phyloP scores from a whole-genome alignment of 1,139 yeast species.

The Taphrina pruni region DNA sequence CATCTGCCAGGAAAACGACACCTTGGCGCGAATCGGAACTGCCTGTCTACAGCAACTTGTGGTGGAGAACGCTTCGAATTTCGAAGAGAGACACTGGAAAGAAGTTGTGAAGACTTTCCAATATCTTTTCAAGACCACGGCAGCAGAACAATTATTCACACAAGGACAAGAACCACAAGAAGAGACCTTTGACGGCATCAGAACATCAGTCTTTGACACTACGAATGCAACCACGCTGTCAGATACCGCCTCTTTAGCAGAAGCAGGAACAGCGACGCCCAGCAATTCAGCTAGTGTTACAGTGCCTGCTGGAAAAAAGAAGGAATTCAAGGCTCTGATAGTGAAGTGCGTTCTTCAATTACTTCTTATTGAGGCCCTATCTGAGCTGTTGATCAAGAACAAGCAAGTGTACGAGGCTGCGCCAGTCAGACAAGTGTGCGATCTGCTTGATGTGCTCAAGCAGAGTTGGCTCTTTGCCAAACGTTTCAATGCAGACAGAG shows the following conservation, averaged over 20 bases:
- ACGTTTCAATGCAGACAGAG: conserved; percentile 85
- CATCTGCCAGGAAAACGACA: conserved; percentile 94
- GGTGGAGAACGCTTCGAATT: conserved; percentile 71
- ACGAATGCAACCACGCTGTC: conserved; percentile 36
- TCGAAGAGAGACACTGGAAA: conserved; percentile 74
- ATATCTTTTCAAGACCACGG: conserved; percentile 75
- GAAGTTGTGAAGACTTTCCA: conserved; percentile 68
- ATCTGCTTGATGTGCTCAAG: conserved; percentile 65
- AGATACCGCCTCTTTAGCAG: conserved; percentile 37
- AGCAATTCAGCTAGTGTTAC: conserved; percentile 1
- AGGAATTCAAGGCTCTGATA: conserved; percentile 78
- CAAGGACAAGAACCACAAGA: conserved; percentile 47
- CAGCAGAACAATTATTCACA: conserved; percentile 78
- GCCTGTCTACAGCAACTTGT: conserved; percentile 82
- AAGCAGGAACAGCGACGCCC: conserved; percentile 41
- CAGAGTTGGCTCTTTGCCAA: conserved; percentile 81
- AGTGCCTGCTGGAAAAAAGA: conserved; percentile 50
- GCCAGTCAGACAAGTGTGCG: conserved; percentile 68
- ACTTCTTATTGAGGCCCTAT: conserved; percentile 82
- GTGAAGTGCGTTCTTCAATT: conserved; percentile 90
- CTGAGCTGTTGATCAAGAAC: conserved; percentile 69
- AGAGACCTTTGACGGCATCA: conserved; percentile 43
- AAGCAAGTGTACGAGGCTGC: conserved; percentile 71
- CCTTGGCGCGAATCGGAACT: conserved; percentile 92
- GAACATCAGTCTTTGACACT: conserved; percentile 45